These are phyloP conservation scores for Hamamelis virginiana DNA, from an alignment of 164 flowering plant genomes.

Conservation along the genomic window DNA sequence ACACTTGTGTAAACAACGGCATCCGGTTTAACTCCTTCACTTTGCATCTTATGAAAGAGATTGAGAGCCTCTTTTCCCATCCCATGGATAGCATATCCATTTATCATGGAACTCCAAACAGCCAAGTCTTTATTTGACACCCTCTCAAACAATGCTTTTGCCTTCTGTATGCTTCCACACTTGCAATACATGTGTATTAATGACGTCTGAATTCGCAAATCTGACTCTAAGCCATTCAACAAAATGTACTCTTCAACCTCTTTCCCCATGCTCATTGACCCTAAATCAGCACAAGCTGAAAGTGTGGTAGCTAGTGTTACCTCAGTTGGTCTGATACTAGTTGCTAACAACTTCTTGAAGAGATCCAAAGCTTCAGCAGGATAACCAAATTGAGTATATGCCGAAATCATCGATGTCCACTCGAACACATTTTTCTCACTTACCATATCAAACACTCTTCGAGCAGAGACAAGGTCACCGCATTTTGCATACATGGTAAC, in stretches of 20 bases:
- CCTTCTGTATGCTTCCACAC: constrained; percentile 38
- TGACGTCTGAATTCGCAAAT: constrained; percentile 33
- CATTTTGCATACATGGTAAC: constrained; percentile 35
- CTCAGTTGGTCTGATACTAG: constrained; percentile 28
- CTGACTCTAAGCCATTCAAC: constrained; percentile 21
- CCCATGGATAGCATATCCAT: constrained; percentile 38
- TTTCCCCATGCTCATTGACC: constrained; percentile 33
- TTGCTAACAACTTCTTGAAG: constrained; percentile 20
- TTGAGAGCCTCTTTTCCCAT: constrained; percentile 35
- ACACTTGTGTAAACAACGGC: constrained; percentile 29
- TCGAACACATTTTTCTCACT: constrained; percentile 23
- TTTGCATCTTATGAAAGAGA: constrained; percentile 33
- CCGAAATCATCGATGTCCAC: constrained; percentile 48
- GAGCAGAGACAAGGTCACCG: constrained; percentile 28
- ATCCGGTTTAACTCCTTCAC: constrained; percentile 29
- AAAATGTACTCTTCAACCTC: constrained; percentile 31
- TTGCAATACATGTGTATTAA: constrained; percentile 43
- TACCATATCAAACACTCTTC: constrained; percentile 23
- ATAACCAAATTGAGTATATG: constrained; percentile 31
- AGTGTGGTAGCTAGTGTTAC: constrained; percentile 30
- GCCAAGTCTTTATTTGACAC: constrained; percentile 32
- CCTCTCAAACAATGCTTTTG: constrained; percentile 27
- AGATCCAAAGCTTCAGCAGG: constrained; percentile 34
- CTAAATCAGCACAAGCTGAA: constrained; percentile 46
- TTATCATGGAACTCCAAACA: constrained; percentile 47